Base-by-base conservation (phyloP, 768 basidiomycete species). In the Hortiboletus campestris region DNA sequence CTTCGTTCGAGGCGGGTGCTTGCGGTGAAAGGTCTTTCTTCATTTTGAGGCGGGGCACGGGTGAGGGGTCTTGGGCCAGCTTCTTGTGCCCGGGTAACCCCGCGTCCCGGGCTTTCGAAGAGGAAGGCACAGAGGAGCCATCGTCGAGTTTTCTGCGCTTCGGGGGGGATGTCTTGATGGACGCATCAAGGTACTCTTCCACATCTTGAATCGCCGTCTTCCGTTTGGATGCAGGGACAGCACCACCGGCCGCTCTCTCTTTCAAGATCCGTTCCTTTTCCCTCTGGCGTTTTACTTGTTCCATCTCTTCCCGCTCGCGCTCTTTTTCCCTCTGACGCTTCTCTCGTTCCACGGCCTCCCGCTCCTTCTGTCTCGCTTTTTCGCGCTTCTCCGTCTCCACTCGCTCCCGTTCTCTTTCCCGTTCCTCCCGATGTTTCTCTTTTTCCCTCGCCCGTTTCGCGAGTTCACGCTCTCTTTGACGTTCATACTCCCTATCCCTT, bases 91-190 rank as follows among this genome's bases (percentile, higher is more conserved):
- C 40, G 7, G 40, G 6, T 2, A 73, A 51, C 6, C 65, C 68
- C n/a, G 55, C 46, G 39, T 74, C 74, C 46, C 65, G 61, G 32
- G 31, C 14, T 41, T 56, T 65, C 16, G 50, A 56, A 38, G 67
- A 50, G 19, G 61, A 46, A 6, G 48, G 52, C n/a, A 47, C 51
- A n/a, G 50, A 59, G 29, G 62, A 47, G n/a, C 67, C 58, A 5
- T 72, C 71, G 19, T 78, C 79, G 25, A 72, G 71, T 65, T 73
- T 82, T 45, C 77, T 76, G 55, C 74, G 75, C 63, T 84, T 83
- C 16, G 63, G 57, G 4, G 62, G 40, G 34, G 65, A 48, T 1
- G 38, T 44, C 39, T 58, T 64, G 34, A 49, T 28, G 8, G 60
- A 49, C 0, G 61, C 13, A 29, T 58, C 66, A 36, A 52, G 9